These are phyloP conservation scores for Ganoderma resinaceum DNA, from an alignment of 1,284 basidiomycete species.

Conservation along the genomic window DNA sequence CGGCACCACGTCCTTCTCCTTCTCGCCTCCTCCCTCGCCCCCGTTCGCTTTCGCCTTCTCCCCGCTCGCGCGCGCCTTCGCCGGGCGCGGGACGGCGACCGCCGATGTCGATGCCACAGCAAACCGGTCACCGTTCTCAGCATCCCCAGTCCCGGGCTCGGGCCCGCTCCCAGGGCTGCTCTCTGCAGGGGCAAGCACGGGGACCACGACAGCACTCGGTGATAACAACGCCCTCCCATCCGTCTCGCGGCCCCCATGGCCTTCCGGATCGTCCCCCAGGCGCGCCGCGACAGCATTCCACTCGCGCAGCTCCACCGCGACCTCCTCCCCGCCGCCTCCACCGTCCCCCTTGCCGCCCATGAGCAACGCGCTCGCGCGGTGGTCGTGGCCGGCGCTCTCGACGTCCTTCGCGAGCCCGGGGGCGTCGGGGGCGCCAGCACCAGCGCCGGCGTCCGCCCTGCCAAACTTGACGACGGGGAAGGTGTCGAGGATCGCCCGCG, in stretches of 20 bases:
- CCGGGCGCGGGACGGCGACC: slow-evolving; percentile 23
- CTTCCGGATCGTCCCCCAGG: slow-evolving; percentile 16
- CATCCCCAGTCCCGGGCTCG: slow-evolving; percentile 6
- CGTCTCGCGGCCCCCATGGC: background rate
- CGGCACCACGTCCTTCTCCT: slow-evolving; percentile 54
- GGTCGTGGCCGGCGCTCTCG: slow-evolving; percentile 33
- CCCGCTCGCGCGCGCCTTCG: slow-evolving; percentile 10
- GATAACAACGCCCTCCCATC: background rate
- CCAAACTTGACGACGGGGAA: slow-evolving; percentile 93
- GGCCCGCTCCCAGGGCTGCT: background rate
- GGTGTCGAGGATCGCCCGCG: slow-evolving; percentile 91
- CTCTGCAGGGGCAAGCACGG: slow-evolving; percentile 4
- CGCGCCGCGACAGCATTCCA: slow-evolving; percentile 19
- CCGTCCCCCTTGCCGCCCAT: background rate
- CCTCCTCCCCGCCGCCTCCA: slow-evolving; percentile 14
- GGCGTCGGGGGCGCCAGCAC: slow-evolving; percentile 4
- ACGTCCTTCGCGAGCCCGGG: slow-evolving; percentile 41
- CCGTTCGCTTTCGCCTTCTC: background rate
- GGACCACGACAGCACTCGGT: background rate
- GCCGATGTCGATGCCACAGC: slow-evolving; percentile 19
- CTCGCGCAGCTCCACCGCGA: slow-evolving; percentile 28
- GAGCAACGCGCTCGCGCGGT: too few species aligned
- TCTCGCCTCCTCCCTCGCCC: background rate
- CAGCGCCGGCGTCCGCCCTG: slow-evolving; percentile 21
- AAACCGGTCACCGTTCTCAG: background rate